These are phyloP conservation scores for Kitagawia praeruptora DNA, from an alignment of 129 eudicot species.

Conservation along the genomic window DNA sequence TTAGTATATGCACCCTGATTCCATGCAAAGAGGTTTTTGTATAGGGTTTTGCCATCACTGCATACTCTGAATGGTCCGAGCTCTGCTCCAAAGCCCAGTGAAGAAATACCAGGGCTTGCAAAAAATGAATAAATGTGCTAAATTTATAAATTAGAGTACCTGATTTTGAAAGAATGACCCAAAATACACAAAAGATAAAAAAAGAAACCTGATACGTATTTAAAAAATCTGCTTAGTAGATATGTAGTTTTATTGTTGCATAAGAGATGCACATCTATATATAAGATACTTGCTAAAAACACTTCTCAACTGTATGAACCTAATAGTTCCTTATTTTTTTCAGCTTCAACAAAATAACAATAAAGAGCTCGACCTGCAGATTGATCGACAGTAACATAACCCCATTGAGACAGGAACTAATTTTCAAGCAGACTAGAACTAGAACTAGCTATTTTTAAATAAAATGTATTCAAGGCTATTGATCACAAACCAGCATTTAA, in stretches of 20 bases:
- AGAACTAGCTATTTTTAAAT: background rate
- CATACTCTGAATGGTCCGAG: background rate
- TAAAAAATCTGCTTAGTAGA: background rate
- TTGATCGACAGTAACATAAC: background rate
- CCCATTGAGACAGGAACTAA: background rate
- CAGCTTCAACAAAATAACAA: background rate
- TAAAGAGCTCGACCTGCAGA: background rate
- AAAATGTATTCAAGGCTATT: background rate
- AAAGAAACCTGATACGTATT: background rate
- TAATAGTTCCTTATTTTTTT: background rate
- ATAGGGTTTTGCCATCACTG: background rate
- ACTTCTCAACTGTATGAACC: no score
- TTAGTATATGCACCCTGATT: background rate
- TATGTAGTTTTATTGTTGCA: background rate
- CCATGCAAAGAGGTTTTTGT: background rate
- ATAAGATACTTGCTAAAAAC: no score
- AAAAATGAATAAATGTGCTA: background rate
- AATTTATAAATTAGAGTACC: background rate
- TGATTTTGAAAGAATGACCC: background rate
- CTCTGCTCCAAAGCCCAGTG: background rate
- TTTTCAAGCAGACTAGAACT: background rate
- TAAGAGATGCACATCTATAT: no score
- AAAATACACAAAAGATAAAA: background rate
- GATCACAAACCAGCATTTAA: background rate
- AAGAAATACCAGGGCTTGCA: background rate